Evolutionary conservation across 495 filamentous ascomycete species (phyloP).

Genomic region (Parmelia sp.): DNA sequence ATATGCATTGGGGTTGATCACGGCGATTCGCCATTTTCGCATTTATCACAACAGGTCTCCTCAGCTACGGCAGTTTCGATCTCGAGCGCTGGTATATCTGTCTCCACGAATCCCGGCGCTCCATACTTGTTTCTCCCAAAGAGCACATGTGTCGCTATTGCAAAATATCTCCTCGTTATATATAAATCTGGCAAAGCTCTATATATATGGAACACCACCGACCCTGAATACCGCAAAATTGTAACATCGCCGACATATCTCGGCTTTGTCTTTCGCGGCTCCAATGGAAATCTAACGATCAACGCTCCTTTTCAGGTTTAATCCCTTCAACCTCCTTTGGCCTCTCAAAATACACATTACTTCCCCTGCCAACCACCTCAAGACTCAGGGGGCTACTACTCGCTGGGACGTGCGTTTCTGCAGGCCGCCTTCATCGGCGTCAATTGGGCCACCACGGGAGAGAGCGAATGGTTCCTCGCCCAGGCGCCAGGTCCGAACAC

Average conservation of each 20-base stretch:
- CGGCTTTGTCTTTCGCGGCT: constrained; percentile 22
- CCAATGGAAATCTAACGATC: constrained; percentile 35
- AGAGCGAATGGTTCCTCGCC: constrained; percentile 41
- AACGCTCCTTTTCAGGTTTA: constrained; percentile 50
- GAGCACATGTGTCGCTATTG: constrained; percentile 45
- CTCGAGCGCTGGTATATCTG: constrained; percentile 20
- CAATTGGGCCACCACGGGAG: constrained; percentile 36
- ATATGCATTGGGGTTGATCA: constrained; percentile 39
- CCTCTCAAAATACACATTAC: constrained; percentile 39
- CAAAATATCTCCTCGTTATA: constrained; percentile 41
- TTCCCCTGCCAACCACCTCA: constrained; percentile 44
- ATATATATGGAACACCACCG: constrained; percentile 46
- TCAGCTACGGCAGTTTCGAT: constrained; percentile 33
- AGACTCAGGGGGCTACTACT: constrained; percentile 24
- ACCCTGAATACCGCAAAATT: constrained; percentile 32
- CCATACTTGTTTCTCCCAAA: constrained; percentile 47
- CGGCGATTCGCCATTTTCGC: constrained; percentile 39
- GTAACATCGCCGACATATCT: constrained; percentile 17
- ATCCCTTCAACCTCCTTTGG: constrained; percentile 44
- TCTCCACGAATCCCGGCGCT: constrained; percentile 33
- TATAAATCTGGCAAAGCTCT: constrained; percentile 36
- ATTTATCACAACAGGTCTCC: constrained; percentile 33
- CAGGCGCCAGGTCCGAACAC: constrained; percentile 44
- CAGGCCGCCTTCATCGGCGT: constrained; percentile 51
- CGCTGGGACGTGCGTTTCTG: constrained; percentile 49